Conservation (phyloP, 78 protist genomes). For the Monosiga brevicollis region DNA sequence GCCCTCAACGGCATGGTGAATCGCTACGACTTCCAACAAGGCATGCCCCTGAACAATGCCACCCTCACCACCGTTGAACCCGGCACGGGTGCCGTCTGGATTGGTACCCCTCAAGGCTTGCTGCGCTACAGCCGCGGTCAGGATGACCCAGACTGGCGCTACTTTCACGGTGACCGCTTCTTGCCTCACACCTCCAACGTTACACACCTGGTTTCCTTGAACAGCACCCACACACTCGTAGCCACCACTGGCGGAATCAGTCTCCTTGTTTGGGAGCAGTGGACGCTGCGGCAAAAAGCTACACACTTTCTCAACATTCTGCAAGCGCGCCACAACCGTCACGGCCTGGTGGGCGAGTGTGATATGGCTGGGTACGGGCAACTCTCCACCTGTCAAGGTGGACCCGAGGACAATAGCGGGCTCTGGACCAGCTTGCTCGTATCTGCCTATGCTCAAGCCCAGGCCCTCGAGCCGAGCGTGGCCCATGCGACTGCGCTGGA, state of each 20-base stretch:
- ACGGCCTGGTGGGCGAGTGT: constrained; percentile 4
- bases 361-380: not conserved
- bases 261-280: not conserved
- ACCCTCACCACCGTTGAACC: not conserved
- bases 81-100: not conserved
- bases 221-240: not conserved
- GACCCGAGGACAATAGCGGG: constrained; percentile 9
- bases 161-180: constrained; percentile 1
- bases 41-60: not conserved
- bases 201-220: not conserved
- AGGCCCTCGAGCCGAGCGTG: not conserved
- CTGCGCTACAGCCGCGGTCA: not conserved
- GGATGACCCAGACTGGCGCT: not conserved
- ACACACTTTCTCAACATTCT: not conserved
- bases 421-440: constrained; percentile 17
- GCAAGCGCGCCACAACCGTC: not conserved
- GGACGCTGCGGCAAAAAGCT: constrained; percentile 13
- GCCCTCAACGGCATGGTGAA: not conserved
- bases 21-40: not conserved
- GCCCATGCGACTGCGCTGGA: not conserved
- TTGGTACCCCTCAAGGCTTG: not conserved
- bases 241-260: constrained; percentile 7
- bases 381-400: not conserved
- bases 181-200: not conserved
- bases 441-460: not conserved